Conservation (phyloP, 2,329 filamentous ascomycete species). For the Cadophora luteo-olivacea region DNA sequence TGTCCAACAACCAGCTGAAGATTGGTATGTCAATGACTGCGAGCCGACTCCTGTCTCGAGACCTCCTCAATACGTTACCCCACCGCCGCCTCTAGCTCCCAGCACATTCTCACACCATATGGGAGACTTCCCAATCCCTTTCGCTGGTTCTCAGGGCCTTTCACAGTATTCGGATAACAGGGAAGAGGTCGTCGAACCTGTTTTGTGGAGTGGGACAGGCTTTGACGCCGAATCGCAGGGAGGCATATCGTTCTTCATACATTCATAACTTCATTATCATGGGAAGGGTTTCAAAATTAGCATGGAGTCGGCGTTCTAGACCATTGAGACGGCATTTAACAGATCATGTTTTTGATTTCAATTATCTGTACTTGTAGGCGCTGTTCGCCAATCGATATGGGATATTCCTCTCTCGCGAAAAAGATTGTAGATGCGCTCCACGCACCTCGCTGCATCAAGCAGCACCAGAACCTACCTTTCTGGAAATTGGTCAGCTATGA, state of each 20-base stretch:
- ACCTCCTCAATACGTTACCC: background rate
- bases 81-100: background rate
- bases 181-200: background rate
- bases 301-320: background rate
- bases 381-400: no score
- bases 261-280: background rate
- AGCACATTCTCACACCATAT: background rate
- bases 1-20: background rate
- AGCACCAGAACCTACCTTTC: no score
- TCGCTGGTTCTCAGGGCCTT: background rate
- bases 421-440: no score
- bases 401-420: no score
- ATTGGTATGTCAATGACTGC: background rate
- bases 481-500: no score
- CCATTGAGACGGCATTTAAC: background rate
- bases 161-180: background rate
- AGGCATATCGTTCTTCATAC: conserved; percentile 1
- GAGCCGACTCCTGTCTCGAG: background rate
- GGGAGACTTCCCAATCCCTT: background rate
- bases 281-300: background rate
- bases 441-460: no score
- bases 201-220: background rate
- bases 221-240: background rate
- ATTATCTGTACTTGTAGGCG: no score
- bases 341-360: no score